A percentile compares a stretch with the other conserved stretches of the same genome.
These are phyloP conservation scores for Astragalus glycyphyllos DNA, from an alignment of 306 rosid genomes.

Conservation along the genomic window DNA sequence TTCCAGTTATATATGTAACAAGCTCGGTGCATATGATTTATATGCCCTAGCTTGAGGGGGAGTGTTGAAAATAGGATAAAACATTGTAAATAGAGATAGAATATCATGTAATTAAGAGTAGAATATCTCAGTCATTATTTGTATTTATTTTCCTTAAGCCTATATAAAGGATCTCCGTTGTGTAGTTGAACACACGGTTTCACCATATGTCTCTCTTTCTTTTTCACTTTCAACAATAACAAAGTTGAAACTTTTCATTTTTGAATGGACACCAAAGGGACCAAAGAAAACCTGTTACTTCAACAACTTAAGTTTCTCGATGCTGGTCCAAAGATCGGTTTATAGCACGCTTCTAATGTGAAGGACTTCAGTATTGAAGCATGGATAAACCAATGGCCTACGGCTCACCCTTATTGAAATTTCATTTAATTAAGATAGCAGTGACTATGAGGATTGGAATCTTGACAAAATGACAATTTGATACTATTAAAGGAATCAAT, in stretches of 20 bases:
- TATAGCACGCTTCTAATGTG: neutral
- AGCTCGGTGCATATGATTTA: too few relatives aligned
- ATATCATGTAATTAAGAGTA: too few relatives aligned
- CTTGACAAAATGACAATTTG: neutral
- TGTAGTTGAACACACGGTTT: too few relatives aligned
- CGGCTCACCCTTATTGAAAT: neutral
- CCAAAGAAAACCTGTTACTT: neutral
- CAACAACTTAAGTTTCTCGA: slow-evolving; percentile 10
- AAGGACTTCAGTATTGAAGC: slow-evolving; percentile 20
- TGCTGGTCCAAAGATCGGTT: slow-evolving; percentile 10
- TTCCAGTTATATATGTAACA: too few relatives aligned
- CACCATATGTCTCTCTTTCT: too few relatives aligned
- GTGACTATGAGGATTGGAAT: neutral
- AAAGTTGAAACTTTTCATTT: slow-evolving; percentile 17
- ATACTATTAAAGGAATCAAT: neutral
- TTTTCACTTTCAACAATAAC: too few relatives aligned
- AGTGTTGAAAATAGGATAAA: too few relatives aligned
- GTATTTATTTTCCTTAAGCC: too few relatives aligned
- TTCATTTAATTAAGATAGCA: slow-evolving; percentile 22
- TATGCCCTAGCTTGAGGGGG: too few relatives aligned
- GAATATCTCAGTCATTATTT: too few relatives aligned
- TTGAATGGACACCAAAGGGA: slow-evolving; percentile 21
- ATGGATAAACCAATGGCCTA: neutral
- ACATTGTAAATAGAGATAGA: too few relatives aligned
- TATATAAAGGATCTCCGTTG: too few relatives aligned